Percentiles rank a stretch among this genome's conserved stretches.
These are phyloP conservation scores for Pythium insidiosum DNA, from an alignment of 352 stramenopile species.

Conservation along the genomic window DNA sequence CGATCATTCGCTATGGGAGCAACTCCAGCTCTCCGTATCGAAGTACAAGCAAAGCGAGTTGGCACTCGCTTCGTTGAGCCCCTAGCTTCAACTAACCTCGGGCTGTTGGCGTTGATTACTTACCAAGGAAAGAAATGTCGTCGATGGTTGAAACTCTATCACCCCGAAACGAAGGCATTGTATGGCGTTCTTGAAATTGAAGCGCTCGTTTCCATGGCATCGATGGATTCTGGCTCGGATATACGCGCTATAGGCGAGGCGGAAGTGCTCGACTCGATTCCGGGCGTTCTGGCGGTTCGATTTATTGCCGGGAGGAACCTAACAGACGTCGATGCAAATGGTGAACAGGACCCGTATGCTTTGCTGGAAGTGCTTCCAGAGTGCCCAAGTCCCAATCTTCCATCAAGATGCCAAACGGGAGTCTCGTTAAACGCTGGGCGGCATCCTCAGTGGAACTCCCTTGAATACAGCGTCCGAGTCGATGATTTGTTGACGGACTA, in stretches of 20 bases:
- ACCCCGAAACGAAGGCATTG: background rate
- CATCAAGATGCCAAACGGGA: conserved; percentile 21
- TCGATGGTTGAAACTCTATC: conserved; percentile 15
- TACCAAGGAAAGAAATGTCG: too few species aligned
- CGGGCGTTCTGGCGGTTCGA: conserved; percentile 29
- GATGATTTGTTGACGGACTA: conserved; percentile 25
- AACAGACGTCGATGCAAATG: conserved; percentile 33
- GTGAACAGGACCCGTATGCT: conserved; percentile 45
- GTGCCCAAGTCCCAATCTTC: conserved; percentile 2
- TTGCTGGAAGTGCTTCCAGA: conserved; percentile 16
- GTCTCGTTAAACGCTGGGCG: conserved; percentile 39
- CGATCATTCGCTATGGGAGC: too few species aligned
- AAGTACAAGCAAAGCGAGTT: too few species aligned
- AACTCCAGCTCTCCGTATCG: too few species aligned
- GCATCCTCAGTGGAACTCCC: conserved; percentile 43
- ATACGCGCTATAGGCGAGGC: too few species aligned
- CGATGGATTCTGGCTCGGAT: too few species aligned
- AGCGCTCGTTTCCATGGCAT: too few species aligned
- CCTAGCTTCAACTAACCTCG: conserved; percentile 1
- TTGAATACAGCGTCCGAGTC: conserved; percentile 20
- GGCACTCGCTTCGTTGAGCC: too few species aligned
- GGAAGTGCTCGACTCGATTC: too few species aligned
- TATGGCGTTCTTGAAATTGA: conserved; percentile 9
- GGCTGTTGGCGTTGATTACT: background rate
- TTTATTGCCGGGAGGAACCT: conserved; percentile 36